These are phyloP conservation scores for Mortierella sp. DNA, from an alignment of 371 early-diverging fungal species.

Conservation along the genomic window DNA sequence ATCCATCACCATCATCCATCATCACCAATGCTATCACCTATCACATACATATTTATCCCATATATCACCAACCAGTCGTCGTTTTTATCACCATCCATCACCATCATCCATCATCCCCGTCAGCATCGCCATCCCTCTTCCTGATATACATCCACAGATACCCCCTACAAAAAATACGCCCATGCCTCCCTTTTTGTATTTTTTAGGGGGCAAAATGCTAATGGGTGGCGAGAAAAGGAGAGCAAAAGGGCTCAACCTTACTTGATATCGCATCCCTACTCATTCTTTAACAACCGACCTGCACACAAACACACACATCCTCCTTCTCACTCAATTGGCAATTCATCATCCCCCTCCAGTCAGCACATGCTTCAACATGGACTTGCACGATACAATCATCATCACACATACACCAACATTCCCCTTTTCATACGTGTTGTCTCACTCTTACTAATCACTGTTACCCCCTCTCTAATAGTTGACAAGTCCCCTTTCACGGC, in stretches of 20 bases:
- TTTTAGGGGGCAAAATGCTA: background rate
- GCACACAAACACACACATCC: background rate
- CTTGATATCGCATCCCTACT: background rate
- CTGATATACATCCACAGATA: background rate
- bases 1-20: background rate
- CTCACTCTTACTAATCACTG: background rate
- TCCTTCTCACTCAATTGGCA: background rate
- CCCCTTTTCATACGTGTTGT: background rate
- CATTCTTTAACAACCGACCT: background rate
- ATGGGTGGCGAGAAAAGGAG: background rate
- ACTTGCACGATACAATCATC: background rate
- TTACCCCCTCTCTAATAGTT: conserved; percentile 13
- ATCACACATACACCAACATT: background rate
- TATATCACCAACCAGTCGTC: too few relatives aligned
- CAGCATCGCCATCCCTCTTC: too few relatives aligned
- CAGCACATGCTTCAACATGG: background rate
- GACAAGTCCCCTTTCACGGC: conserved; percentile 57
- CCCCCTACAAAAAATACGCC: background rate
- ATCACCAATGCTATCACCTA: background rate
- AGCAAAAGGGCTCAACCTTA: background rate
- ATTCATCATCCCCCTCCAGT: background rate
- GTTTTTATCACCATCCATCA: background rate
- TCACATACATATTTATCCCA: background rate
- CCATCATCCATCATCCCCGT: background rate
- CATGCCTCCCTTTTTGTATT: background rate